A percentile compares a stretch with the other conserved stretches of the same genome.
Evolutionary conservation across 768 basidiomycete species (phyloP).

Genomic region (Leccinum subgranulosum): DNA sequence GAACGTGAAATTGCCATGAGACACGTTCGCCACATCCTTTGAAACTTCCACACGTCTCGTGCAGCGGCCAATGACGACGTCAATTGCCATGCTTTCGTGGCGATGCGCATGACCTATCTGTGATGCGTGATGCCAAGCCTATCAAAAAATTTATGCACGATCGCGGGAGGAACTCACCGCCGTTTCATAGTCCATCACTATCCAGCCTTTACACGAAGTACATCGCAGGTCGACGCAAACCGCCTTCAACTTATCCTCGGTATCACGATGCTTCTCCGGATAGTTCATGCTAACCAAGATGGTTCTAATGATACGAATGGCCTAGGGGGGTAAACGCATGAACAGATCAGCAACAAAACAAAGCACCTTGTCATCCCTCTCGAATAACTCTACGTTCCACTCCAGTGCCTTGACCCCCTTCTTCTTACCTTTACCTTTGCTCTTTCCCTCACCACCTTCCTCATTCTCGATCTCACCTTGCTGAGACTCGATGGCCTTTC

Average conservation of each 20-base stretch:
- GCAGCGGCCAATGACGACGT: constrained; percentile 16
- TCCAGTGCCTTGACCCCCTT: constrained; percentile 20
- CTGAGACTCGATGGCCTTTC: neutral
- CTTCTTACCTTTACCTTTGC: neutral
- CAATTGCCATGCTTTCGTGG: constrained; percentile 51
- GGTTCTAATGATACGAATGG: constrained; percentile 40
- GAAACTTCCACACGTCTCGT: neutral
- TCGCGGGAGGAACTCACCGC: constrained; percentile 37
- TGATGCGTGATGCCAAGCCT: neutral
- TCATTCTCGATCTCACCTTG: neutral
- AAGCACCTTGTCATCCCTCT: constrained; percentile 55
- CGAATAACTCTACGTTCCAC: constrained; percentile 54
- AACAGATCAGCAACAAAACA: neutral
- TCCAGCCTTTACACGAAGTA: constrained; percentile 44
- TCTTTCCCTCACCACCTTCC: constrained; percentile 21
- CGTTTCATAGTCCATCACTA: constrained; percentile 45
- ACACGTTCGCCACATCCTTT: neutral
- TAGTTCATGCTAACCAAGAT: constrained; percentile 33
- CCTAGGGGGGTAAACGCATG: constrained; percentile 33
- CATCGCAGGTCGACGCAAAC: constrained; percentile 42
- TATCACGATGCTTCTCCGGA: constrained; percentile 30
- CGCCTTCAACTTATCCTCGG: constrained; percentile 16
- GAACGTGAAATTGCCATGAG: constrained; percentile 9
- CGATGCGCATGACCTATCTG: constrained; percentile 64
- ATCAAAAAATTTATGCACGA: neutral